phyloP scores from a whole-genome alignment of 345 rosid genomes.

The Chamaenerion angustifolium region DNA sequence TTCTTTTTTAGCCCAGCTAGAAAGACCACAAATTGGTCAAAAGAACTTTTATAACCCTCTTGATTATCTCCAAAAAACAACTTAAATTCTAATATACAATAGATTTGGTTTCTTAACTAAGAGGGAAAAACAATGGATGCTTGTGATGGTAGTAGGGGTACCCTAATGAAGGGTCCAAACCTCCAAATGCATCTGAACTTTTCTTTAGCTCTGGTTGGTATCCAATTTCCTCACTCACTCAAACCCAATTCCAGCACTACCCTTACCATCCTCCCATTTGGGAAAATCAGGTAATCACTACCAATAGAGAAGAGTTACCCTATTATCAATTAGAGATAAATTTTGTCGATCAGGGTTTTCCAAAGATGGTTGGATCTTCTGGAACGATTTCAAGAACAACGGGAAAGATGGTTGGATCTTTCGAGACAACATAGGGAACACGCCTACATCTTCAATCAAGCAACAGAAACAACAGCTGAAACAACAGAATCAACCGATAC shows the following conservation, averaged over 20 bases:
- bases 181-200: conserved; percentile 23
- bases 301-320: conserved; percentile 23
- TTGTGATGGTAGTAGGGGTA: conserved; percentile 36
- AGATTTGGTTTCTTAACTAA: conserved; percentile 16
- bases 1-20: conserved; percentile 62
- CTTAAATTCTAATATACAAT: conserved; percentile 14
- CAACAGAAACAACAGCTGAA: too few relatives aligned
- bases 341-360: conserved; percentile 45
- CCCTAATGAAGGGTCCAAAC: conserved; percentile 36
- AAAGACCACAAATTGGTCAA: conserved; percentile 32
- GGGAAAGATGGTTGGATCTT: too few relatives aligned
- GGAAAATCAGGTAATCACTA: conserved; percentile 44
- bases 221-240: conserved; percentile 36
- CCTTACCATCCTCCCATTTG: conserved; percentile 29
- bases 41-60: conserved; percentile 21
- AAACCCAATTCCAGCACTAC: conserved; percentile 17
- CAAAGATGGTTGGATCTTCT: conserved; percentile 40
- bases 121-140: conserved; percentile 23
- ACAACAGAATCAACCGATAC: too few relatives aligned
- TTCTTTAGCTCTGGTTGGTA: conserved; percentile 79
- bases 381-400: conserved; percentile 26
- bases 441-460: too few relatives aligned
- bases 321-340: conserved; percentile 48
- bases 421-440: too few relatives aligned
- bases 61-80: conserved; percentile 9